Percentiles rank a stretch among this genome's conserved stretches.
Evolutionary conservation across 2,329 filamentous ascomycete genomes (phyloP).

Genomic region (Fusarium humuli): DNA sequence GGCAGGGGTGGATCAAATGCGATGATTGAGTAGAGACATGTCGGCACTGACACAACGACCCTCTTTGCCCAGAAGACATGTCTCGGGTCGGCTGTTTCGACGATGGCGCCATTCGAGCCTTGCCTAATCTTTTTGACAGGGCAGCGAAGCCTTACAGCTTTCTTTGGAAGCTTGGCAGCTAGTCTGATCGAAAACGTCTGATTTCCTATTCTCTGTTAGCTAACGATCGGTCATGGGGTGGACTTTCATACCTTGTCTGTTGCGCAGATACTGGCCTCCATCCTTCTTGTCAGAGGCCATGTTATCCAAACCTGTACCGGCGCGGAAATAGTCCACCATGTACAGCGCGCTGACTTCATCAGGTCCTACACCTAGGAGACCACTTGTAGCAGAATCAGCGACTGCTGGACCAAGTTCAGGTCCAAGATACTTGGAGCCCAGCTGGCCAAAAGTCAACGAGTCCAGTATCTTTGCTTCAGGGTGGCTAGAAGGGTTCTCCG

Average conservation of each 20-base stretch:
- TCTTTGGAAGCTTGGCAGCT: conserved; percentile 24
- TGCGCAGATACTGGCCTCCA: conserved; percentile 42
- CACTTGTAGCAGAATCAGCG: conserved; percentile 6
- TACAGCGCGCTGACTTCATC: conserved; percentile 38
- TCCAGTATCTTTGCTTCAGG: conserved; percentile 22
- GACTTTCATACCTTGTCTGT: conserved; percentile 35
- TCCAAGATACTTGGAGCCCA: conserved; percentile 7
- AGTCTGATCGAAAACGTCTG: conserved; percentile 29
- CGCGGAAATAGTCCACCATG: conserved; percentile 38
- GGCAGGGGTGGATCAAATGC: conserved; percentile 49
- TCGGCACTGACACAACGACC: conserved; percentile 46
- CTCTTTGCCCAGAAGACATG: conserved; percentile 36
- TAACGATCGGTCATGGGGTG: too few species aligned
- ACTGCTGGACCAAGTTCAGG: conserved; percentile 17
- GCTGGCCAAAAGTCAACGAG: conserved; percentile 19
- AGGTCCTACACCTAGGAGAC: conserved; percentile 36
- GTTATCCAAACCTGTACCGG: conserved; percentile 34
- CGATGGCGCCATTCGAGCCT: conserved; percentile 9
- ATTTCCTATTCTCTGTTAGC: conserved; percentile 22
- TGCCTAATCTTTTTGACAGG: conserved; percentile 37
- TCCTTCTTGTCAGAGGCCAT: conserved; percentile 35
- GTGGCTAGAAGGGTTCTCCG: conserved; percentile 13
- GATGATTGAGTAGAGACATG: conserved; percentile 39
- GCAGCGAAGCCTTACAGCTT: conserved; percentile 26
- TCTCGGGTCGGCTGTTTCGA: conserved; percentile 27